Conservation (phyloP, 257 asterid genomes). For the Coffea eugenioides region DNA sequence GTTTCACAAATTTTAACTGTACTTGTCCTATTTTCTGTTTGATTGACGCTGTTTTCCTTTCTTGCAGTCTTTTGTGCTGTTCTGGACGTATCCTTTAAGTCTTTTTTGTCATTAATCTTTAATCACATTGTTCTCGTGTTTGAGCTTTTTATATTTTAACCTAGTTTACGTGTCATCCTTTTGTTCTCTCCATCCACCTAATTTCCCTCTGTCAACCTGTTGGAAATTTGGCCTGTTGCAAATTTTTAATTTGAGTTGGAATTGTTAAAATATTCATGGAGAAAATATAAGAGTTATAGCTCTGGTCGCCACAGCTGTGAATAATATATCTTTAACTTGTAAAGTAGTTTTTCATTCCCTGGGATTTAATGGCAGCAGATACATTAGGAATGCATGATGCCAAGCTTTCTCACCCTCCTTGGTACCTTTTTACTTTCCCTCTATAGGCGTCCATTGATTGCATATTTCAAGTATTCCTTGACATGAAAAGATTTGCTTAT, state of each 20-base stretch:
- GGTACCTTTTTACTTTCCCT: background rate
- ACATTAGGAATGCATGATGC: too few species aligned
- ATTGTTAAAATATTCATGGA: background rate
- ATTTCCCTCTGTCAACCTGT: too few species aligned
- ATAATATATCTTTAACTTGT: too few species aligned
- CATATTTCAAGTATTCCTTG: constrained; percentile 42
- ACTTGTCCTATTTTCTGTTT: background rate
- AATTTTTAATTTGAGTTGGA: background rate
- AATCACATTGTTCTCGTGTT: background rate
- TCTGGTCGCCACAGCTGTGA: background rate
- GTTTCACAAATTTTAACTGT: background rate
- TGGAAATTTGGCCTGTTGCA: background rate
- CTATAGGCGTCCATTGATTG: background rate
- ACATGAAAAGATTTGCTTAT: constrained; percentile 79
- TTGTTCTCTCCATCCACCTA: background rate
- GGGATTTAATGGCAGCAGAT: background rate
- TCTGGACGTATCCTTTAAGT: constrained; percentile 92
- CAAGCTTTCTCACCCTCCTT: background rate
- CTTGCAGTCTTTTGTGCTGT: constrained; percentile 96
- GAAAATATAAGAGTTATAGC: background rate
- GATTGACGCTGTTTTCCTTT: constrained; percentile 27
- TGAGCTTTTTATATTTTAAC: background rate
- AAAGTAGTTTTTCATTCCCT: background rate
- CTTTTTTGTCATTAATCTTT: background rate
- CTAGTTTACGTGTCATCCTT: background rate